Conservation (phyloP, 2,329 filamentous ascomycete genomes). For the Rugonectria rugulosa region DNA sequence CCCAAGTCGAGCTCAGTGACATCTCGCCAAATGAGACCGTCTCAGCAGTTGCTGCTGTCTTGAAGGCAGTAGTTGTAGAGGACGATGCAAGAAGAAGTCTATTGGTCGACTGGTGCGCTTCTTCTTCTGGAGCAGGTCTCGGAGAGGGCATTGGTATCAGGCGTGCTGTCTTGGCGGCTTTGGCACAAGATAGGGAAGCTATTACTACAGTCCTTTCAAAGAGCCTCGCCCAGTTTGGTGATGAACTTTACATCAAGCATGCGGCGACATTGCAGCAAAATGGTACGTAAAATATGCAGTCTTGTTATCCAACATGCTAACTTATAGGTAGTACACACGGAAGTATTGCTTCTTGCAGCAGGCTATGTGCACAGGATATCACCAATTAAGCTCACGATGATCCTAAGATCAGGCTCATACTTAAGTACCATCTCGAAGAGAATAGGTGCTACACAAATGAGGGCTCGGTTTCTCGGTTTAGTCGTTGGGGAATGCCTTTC, state of each 20-base stretch:
- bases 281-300: constrained; percentile 58
- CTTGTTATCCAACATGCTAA: constrained; percentile 28
- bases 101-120: constrained; percentile 71
- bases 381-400: constrained; percentile 70
- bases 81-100: constrained; percentile 59
- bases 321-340: constrained; percentile 72
- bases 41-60: constrained; percentile 64
- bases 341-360: constrained; percentile 78
- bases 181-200: constrained; percentile 59
- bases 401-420: constrained; percentile 77
- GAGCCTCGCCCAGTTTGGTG: constrained; percentile 77
- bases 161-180: constrained; percentile 67
- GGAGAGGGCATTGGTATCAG: constrained; percentile 71
- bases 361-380: constrained; percentile 76
- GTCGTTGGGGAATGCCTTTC: constrained; percentile 79
- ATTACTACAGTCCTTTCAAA: constrained; percentile 70
- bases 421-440: constrained; percentile 85
- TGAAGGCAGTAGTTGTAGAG: constrained; percentile 58
- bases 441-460: constrained; percentile 76
- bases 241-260: constrained; percentile 87
- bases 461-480: constrained; percentile 87
- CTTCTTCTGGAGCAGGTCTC: constrained; percentile 68
- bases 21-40: constrained; percentile 49
- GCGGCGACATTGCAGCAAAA: constrained; percentile 88
- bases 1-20: constrained; percentile 43